Percentiles rank a stretch among this genome's conserved stretches.
These are phyloP conservation scores for Colletotrichum sp. DNA, from an alignment of 2,329 filamentous ascomycete species.

Conservation along the genomic window DNA sequence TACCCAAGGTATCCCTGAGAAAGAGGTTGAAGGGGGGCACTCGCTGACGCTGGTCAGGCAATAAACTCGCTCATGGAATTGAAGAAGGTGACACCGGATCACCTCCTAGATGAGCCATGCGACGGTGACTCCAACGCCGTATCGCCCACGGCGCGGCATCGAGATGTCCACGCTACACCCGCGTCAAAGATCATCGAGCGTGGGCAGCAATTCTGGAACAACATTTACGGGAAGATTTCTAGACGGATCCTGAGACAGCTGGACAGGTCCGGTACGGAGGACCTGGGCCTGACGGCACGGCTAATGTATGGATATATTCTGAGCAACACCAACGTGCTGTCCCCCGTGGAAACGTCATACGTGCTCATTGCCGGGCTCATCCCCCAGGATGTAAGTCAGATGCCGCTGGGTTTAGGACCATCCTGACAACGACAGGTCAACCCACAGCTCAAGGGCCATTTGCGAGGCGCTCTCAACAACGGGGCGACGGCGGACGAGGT, in stretches of 20 bases:
- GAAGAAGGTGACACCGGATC: slow-evolving; percentile 44
- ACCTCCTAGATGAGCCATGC: slow-evolving; percentile 39
- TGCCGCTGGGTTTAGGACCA: not conserved
- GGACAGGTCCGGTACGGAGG: slow-evolving; percentile 53
- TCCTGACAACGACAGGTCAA: slow-evolving; percentile 43
- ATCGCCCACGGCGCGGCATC: slow-evolving; percentile 42
- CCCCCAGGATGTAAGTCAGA: slow-evolving; percentile 51
- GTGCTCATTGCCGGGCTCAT: slow-evolving; percentile 56
- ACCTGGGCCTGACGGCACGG: slow-evolving; percentile 51
- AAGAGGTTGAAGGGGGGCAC: not conserved
- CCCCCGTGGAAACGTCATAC: slow-evolving; percentile 51
- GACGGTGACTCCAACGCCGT: slow-evolving; percentile 27
- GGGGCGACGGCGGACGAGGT: slow-evolving; percentile 54
- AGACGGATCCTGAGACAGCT: slow-evolving; percentile 51
- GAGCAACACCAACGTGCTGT: slow-evolving; percentile 51
- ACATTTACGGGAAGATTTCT: slow-evolving; percentile 54
- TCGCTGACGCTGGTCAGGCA: slow-evolving; percentile 31
- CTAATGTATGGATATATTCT: slow-evolving; percentile 55
- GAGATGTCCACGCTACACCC: slow-evolving; percentile 42
- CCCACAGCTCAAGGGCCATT: slow-evolving; percentile 57
- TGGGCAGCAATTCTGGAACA: slow-evolving; percentile 51
- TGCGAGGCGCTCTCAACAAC: slow-evolving; percentile 54
- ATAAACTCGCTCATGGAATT: slow-evolving; percentile 53
- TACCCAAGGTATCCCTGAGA: slow-evolving; percentile 48
- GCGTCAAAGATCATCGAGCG: slow-evolving; percentile 41